These are phyloP conservation scores for Areca catechu DNA, from an alignment of 176 grass and related monocot genomes.

Conservation along the genomic window DNA sequence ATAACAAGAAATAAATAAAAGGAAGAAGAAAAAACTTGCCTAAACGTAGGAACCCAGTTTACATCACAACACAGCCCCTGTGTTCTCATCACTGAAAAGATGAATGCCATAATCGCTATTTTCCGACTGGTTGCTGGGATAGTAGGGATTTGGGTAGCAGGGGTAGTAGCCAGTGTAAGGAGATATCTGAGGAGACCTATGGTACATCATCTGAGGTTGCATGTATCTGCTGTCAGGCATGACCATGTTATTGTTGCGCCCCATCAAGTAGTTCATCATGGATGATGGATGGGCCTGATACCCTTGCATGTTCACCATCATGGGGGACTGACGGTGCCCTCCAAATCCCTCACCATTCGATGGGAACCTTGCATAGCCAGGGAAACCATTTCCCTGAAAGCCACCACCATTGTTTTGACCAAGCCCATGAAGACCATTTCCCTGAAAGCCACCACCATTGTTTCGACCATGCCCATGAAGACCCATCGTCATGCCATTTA, in stretches of 20 bases:
- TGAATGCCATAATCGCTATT: neutral
- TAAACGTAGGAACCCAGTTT: neutral
- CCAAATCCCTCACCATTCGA: too few relatives aligned
- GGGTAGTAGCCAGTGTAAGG: slow-evolving; percentile 1
- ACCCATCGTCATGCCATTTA: neutral
- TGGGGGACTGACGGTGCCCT: neutral
- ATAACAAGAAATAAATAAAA: neutral
- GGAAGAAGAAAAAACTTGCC: neutral
- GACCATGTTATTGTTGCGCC: slow-evolving; percentile 1
- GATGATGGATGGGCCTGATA: slow-evolving; percentile 6
- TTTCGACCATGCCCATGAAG: too few relatives aligned
- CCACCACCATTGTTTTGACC: slow-evolving; percentile 1
- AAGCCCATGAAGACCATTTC: too few relatives aligned
- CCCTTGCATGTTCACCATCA: neutral
- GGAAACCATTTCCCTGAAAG: neutral
- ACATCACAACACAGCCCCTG: slow-evolving; percentile 13
- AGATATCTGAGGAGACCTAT: neutral
- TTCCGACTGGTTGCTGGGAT: neutral
- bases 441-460: too few relatives aligned
- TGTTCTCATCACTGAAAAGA: slow-evolving; percentile 20
- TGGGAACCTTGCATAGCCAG: neutral
- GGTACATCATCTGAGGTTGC: slow-evolving; percentile 16
- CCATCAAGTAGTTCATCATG: slow-evolving; percentile 2
- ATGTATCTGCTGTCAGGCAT: slow-evolving; percentile 5
- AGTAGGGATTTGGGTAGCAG: slow-evolving; percentile 1